Evolutionary conservation across 2,329 filamentous ascomycete species (phyloP), one percentile per base, ranked within the genome.

Genomic region (Didymosphaeria variabile): DNA sequence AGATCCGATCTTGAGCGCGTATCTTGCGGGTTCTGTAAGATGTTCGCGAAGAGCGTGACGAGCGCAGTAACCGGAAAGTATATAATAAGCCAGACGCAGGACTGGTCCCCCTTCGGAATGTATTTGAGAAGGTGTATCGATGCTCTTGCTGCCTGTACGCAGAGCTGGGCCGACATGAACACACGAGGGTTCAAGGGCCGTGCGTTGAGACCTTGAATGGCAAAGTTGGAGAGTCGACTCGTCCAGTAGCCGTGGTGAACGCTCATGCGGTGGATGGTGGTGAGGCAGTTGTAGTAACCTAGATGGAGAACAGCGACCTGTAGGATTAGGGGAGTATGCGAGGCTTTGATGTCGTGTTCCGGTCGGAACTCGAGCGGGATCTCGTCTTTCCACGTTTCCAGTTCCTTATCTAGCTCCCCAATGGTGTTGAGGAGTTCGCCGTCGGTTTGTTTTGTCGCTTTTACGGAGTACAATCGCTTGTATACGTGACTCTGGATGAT

Each of bases 201-300:
- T 0, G 94, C 90, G 77, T 98, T 98, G 45, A 97, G 83, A 0
- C 95, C 95, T 77, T 97, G 92, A 58, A 98, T 95, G 17, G 95
- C 95, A 73, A 93, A 98, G 72, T 98, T 94, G 40, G 94, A 97
- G 44, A 99, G 81, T 40, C 95, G 88, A 73, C 92, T 97, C 1
- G 94, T 98, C 95, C 95, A 99, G 80, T 97, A 97, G 15, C 95
- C 95, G 75, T 97, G 94, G 71, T 98, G 95, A 32, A 98, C 91
- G 45, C 93, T 97, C 95, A 98, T 99, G 55, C 95, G 92, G 77
- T 99, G 95, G 66, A 99, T 97, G 0, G 95, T 99, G 0, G 94
- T 97, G 55, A 99, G 81, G 71, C 94, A 97, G 77, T 99, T 99
- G 82, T 98, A 98, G 79, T 99, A 99, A 1, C 93, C 90, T 72